Evolutionary conservation across 1,284 basidiomycete genomes (phyloP).

Genomic region (Trichosporon faecale): DNA sequence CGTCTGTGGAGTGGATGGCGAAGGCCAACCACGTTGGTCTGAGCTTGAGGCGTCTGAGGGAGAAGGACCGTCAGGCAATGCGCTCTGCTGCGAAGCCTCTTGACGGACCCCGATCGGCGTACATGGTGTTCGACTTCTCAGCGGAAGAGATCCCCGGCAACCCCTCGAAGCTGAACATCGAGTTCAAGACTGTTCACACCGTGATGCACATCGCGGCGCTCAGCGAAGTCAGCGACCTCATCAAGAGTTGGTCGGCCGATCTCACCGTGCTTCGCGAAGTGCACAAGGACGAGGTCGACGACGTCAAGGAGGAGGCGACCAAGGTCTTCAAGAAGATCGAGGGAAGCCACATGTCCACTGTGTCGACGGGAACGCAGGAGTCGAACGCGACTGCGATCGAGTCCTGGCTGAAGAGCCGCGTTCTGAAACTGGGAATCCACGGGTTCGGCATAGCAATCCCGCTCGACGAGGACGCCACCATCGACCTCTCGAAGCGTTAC

Average conservation of each 20-base stretch:
- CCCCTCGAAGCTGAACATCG: conserved; percentile 54
- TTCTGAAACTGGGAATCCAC: conserved; percentile 62
- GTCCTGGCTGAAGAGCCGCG: conserved; percentile 66
- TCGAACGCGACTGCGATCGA: conserved; percentile 15
- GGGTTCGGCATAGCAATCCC: conserved; percentile 84
- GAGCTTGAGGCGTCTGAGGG: conserved; percentile 31
- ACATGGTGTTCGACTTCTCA: conserved; percentile 71
- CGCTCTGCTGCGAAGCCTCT: conserved; percentile 53
- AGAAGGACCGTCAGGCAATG: conserved; percentile 11
- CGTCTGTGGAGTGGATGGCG: conserved; percentile 41
- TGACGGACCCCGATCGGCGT: conserved; percentile 68
- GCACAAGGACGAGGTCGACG: conserved; percentile 68
- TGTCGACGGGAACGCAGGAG: background rate
- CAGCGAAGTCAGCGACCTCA: conserved; percentile 77
- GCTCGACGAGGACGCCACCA: conserved; percentile 41
- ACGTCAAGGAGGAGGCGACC: conserved; percentile 75
- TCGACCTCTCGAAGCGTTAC: conserved; percentile 58
- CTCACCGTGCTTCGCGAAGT: conserved; percentile 67
- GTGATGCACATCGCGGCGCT: conserved; percentile 89
- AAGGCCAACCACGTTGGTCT: conserved; percentile 45
- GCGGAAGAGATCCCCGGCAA: conserved; percentile 46
- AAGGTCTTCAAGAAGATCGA: conserved; percentile 59
- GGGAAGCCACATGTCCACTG: conserved; percentile 2
- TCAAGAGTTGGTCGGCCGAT: conserved; percentile 72
- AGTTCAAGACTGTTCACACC: conserved; percentile 73